Conservation (phyloP, 768 basidiomycete species). For the Lactarius pseudohatsudake region DNA sequence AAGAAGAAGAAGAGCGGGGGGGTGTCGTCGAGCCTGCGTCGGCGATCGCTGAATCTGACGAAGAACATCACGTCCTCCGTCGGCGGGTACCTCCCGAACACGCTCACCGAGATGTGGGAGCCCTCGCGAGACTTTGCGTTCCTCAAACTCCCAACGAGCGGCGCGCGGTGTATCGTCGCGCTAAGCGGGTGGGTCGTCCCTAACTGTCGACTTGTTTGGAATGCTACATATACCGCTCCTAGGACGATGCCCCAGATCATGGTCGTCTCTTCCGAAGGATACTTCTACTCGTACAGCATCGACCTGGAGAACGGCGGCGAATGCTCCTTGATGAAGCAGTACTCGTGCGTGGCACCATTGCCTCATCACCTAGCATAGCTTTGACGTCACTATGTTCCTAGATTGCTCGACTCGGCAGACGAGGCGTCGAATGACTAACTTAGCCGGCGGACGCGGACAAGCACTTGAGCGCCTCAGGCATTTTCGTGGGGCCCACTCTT, state of each 20-base stretch:
- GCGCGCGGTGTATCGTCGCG: conserved; percentile 84
- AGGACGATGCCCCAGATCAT: conserved; percentile 95
- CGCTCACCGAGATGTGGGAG: conserved; percentile 95
- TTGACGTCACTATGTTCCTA: conserved; percentile 14
- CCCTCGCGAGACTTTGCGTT: conserved; percentile 93
- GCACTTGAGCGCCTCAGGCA: not conserved
- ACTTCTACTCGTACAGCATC: conserved; percentile 94
- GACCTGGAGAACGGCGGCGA: conserved; percentile 96
- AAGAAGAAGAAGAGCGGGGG: conserved; percentile 55
- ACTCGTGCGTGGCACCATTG: conserved; percentile 49
- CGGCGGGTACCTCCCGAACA: conserved; percentile 83
- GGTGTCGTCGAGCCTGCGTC: conserved; percentile 62
- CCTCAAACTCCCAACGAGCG: conserved; percentile 74
- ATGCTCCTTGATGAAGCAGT: conserved; percentile 93
- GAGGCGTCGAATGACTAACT: conserved; percentile 27
- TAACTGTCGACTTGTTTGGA: not conserved
- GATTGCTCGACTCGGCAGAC: conserved; percentile 34
- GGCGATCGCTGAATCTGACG: conserved; percentile 72
- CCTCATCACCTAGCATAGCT: not conserved
- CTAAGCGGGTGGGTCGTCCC: conserved; percentile 63
- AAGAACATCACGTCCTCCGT: conserved; percentile 74
- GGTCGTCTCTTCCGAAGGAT: conserved; percentile 94
- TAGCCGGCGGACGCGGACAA: not conserved
- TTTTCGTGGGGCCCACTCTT: not conserved
- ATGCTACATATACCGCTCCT: not conserved